Percentiles rank a stretch among this genome's conserved stretches.
These are phyloP conservation scores for Spiraea crenata DNA, from an alignment of 331 rosid genomes.

Conservation along the genomic window DNA sequence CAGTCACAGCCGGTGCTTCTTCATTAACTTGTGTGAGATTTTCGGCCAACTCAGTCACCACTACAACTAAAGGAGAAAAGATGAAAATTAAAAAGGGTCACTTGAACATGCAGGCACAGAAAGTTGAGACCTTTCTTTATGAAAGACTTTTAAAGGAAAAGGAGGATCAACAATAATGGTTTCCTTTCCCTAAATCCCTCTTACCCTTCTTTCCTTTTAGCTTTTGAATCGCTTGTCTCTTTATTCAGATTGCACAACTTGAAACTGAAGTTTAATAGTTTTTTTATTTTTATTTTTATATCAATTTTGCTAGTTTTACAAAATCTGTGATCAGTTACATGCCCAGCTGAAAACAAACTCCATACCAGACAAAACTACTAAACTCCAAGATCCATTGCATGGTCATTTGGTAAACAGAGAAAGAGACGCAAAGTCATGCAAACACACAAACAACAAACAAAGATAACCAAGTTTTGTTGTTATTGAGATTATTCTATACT, in stretches of 20 bases:
- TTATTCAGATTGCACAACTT: constrained; percentile 40
- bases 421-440: too few species aligned
- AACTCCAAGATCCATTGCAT: constrained; percentile 46
- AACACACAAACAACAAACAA: too few species aligned
- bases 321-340: constrained; percentile 39
- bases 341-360: constrained; percentile 47
- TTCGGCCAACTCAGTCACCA: constrained; percentile 49
- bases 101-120: constrained; percentile 23
- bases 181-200: constrained; percentile 43
- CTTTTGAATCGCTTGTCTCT: constrained; percentile 56
- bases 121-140: constrained; percentile 43
- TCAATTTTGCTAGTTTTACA: constrained; percentile 38
- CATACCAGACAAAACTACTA: constrained; percentile 76
- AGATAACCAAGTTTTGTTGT: constrained; percentile 25
- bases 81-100: constrained; percentile 33
- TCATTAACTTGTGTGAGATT: constrained; percentile 45
- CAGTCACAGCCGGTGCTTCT: constrained; percentile 41
- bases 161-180: constrained; percentile 41
- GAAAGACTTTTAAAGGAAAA: constrained; percentile 43
- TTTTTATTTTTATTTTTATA: too few species aligned
- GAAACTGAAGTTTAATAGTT: constrained; percentile 33
- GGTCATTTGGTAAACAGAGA: background rate
- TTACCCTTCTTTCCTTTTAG: constrained; percentile 45
- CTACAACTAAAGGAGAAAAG: constrained; percentile 16
- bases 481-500: constrained; percentile 7